Conservation (phyloP, 495 filamentous ascomycete genomes). For the Mytilinidion resinicola region DNA sequence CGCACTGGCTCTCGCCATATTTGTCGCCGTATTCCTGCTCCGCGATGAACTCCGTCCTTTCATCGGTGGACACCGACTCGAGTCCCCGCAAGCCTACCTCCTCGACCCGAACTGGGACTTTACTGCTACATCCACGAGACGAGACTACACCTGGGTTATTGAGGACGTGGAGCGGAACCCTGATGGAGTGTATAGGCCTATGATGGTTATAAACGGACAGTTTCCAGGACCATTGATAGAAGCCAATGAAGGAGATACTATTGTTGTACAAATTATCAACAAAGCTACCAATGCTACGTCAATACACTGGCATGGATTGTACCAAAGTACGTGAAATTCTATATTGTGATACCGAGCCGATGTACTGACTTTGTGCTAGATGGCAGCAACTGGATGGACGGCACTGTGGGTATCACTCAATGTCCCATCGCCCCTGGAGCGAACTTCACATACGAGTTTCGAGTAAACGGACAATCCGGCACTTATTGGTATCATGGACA, state of each 20-base stretch:
- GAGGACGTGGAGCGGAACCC: constrained; percentile 46
- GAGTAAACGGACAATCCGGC: constrained; percentile 29
- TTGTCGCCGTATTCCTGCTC: constrained; percentile 3
- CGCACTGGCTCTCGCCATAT: not conserved
- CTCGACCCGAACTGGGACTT: constrained; percentile 46
- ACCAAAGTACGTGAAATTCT: constrained; percentile 8
- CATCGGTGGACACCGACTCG: not conserved
- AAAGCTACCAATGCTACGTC: constrained; percentile 40
- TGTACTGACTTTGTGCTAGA: not conserved
- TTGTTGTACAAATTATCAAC: constrained; percentile 43
- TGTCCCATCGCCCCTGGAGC: constrained; percentile 32
- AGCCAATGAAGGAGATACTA: constrained; percentile 29
- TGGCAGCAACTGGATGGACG: constrained; percentile 30
- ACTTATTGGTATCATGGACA: constrained; percentile 39
- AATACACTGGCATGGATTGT: constrained; percentile 30
- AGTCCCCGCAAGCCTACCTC: constrained; percentile 36
- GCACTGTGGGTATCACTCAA: constrained; percentile 25
- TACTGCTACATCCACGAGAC: constrained; percentile 33
- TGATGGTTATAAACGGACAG: constrained; percentile 35
- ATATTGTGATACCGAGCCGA: too few species aligned
- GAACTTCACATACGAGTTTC: constrained; percentile 35
- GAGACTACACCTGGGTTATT: constrained; percentile 47
- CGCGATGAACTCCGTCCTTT: not conserved
- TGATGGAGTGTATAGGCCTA: constrained; percentile 45
- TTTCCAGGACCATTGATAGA: constrained; percentile 29